A percentile compares a stretch with the other conserved stretches of the same genome.
Conservation (phyloP, 2,329 filamentous ascomycete genomes). For the Amauroascus verrucosus region DNA sequence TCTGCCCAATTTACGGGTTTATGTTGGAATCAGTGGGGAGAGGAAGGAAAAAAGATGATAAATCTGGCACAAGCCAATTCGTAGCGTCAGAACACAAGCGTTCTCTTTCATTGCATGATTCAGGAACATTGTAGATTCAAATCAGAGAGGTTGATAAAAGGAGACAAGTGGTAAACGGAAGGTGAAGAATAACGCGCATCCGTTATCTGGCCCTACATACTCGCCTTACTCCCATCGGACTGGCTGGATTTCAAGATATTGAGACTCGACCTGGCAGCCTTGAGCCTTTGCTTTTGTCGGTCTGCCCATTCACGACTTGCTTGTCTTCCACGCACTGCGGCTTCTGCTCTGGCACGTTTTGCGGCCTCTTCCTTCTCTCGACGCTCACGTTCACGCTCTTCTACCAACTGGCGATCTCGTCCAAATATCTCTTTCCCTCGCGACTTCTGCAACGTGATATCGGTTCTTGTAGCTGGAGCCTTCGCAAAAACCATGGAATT, state of each 20-base stretch:
- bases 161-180: too few species aligned
- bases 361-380: constrained; percentile 27
- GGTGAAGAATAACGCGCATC: not conserved
- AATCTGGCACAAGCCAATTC: too few species aligned
- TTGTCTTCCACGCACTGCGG: constrained; percentile 26
- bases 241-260: not conserved
- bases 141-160: too few species aligned
- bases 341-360: constrained; percentile 26
- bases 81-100: too few species aligned
- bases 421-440: constrained; percentile 25
- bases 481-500: constrained; percentile 16
- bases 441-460: constrained; percentile 16
- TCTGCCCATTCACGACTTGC: constrained; percentile 30
- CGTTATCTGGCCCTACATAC: not conserved
- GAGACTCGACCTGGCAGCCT: not conserved
- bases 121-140: too few species aligned
- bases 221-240: not conserved
- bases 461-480: constrained; percentile 13
- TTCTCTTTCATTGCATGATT: too few species aligned
- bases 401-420: constrained; percentile 19
- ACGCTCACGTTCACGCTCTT: constrained; percentile 22
- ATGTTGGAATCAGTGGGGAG: too few species aligned
- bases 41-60: too few species aligned
- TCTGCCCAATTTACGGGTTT: too few species aligned
- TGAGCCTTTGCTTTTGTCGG: constrained; percentile 18